Base-by-base conservation (phyloP, 345 rosid species). In the Gossypium sturtianum region DNA sequence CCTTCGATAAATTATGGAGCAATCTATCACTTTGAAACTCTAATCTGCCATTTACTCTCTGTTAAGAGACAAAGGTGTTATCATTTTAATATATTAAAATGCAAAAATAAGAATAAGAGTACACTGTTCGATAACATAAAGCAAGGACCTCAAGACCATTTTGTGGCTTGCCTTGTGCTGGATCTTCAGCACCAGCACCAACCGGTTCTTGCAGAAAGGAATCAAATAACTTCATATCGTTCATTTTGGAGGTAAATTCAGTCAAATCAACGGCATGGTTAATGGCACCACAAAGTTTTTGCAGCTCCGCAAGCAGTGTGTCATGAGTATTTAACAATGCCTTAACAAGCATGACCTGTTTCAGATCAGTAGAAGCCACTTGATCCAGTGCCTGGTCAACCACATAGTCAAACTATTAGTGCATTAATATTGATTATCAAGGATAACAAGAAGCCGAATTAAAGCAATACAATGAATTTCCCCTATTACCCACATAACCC, bases 81-180 rank as follows among this genome's bases (percentile, higher is more conserved):
- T 48, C 41, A 66, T 38, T 34, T 38, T 58, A 66, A 54, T 27
- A 7, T 20, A 29, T n/a, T 27, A 27, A 27, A 25, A 27, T 3
- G 0, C 29, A 27, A 66, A 59, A 75, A 38, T 20, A 74, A 56
- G 41, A 79, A 61, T 3, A 54, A 49, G 52, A 59, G 75, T 7
- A 57, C 17, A 65, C 60, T 74, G 79, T 53, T 12, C 52, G 34
- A 66, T 34, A 68, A 75, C 78, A 84, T 83, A 81, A 79, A 87
- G 81, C 79, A 83, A 83, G 82, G 87, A 94, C 98, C 98, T 92
- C 90, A 79, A 83, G 82, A 84, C 77, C 83, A 86, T 89, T 87
- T 80, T 79, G 89, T 83, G 84, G 87, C 82, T 81, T 89, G 87
- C 86, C 84, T 80, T 81, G 90, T 81, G 85, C 83, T 65, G 89